Percentiles rank a stretch among this genome's conserved stretches.
phyloP scores from a whole-genome alignment of 192 early-diverging fungal species.

The Linnemannia zychae region DNA sequence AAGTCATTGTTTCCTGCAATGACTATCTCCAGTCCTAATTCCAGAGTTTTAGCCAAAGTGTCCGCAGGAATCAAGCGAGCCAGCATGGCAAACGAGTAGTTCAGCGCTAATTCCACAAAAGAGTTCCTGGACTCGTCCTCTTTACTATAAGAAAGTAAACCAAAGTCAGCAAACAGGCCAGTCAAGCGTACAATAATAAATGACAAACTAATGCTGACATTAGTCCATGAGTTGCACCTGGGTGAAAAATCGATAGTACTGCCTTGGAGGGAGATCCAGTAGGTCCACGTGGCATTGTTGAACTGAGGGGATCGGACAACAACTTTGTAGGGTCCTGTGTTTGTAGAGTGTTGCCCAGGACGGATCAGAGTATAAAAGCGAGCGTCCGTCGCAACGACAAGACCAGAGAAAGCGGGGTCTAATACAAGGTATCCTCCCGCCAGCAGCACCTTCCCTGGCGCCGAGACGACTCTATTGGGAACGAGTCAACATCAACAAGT shows the following conservation, averaged over 20 bases:
- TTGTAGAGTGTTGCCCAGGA: not conserved
- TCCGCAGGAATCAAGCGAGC: constrained; percentile 39
- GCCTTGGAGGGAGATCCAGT: constrained; percentile 52
- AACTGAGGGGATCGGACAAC: constrained; percentile 89
- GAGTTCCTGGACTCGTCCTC: constrained; percentile 63
- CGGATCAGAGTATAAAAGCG: constrained; percentile 85
- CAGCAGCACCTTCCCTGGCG: constrained; percentile 96
- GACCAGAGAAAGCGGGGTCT: constrained; percentile 80
- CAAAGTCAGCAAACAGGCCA: not conserved
- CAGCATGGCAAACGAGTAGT: constrained; percentile 61
- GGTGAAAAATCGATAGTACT: constrained; percentile 56
- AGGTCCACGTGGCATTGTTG: constrained; percentile 84
- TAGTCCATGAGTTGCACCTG: constrained; percentile 28
- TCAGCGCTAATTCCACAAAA: constrained; percentile 75
- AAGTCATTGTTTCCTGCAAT: constrained; percentile 98
- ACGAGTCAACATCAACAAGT: not conserved
- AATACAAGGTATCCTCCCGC: constrained; percentile 96
- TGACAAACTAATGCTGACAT: not conserved
- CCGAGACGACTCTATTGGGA: constrained; percentile 74
- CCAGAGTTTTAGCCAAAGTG: constrained; percentile 38
- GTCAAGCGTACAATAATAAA: not conserved
- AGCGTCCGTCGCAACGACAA: constrained; percentile 88
- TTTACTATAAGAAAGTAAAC: constrained; percentile 17
- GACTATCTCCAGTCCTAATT: constrained; percentile 73
- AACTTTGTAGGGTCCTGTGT: constrained; percentile 53